Percentiles rank a stretch among this genome's conserved stretches.
phyloP scores from a whole-genome alignment of 768 basidiomycete genomes.

The Plicaturopsis crispa region DNA sequence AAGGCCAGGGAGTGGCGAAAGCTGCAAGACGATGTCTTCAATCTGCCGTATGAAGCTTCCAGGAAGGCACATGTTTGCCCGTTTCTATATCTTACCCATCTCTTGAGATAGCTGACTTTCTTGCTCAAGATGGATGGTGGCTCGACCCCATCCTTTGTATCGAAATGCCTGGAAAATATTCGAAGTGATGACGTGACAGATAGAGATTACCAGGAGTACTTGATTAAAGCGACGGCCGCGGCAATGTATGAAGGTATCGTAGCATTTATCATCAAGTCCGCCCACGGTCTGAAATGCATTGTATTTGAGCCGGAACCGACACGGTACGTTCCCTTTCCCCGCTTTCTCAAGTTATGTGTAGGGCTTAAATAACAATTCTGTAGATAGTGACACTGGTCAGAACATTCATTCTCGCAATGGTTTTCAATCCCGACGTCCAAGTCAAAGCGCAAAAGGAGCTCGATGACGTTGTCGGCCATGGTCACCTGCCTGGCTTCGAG shows the following conservation, averaged over 20 bases:
- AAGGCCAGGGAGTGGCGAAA: conserved; percentile 21
- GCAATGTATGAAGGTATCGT: conserved; percentile 15
- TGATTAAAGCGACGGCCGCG: conserved; percentile 20
- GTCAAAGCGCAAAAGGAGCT: conserved; percentile 14
- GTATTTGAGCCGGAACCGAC: neutral
- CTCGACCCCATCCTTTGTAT: conserved; percentile 18
- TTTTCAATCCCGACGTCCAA: conserved; percentile 17
- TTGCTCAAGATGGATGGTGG: conserved; percentile 7
- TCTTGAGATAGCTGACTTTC: neutral
- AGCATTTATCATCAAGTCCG: neutral
- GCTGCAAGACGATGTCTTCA: conserved; percentile 11
- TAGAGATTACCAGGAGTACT: conserved; percentile 10
- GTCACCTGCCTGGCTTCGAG: conserved; percentile 16
- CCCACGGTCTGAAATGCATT: neutral
- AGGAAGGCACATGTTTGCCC: conserved; percentile 4
- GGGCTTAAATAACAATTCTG: conserved; percentile 1
- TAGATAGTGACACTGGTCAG: conserved; percentile 17
- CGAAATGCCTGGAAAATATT: conserved; percentile 13
- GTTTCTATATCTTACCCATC: neutral
- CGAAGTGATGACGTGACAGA: conserved; percentile 12
- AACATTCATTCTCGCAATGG: conserved; percentile 19
- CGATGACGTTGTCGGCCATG: conserved; percentile 17
- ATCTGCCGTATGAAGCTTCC: conserved; percentile 14
- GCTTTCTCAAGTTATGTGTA: neutral
- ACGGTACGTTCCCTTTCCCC: neutral